Base-by-base conservation (phyloP, 148 eudicot genomes). In the Polygonum maritimum region DNA sequence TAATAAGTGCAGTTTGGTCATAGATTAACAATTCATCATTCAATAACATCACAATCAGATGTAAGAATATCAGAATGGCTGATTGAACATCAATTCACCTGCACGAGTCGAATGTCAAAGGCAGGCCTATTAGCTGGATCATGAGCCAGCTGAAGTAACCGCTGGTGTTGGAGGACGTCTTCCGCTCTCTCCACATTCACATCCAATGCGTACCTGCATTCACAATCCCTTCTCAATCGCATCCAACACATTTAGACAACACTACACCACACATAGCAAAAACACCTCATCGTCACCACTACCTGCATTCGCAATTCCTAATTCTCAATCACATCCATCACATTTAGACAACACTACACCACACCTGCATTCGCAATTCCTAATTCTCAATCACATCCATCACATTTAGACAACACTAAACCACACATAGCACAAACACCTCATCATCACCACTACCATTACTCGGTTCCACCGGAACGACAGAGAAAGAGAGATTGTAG, bases 161-260 rank as follows among this genome's bases (percentile, higher is more conserved):
- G 80, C 83, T 86, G 92, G 79, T 95, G 98, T 52, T 80, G 85
- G 48, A 95, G 90, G 45, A 95, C 98, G 82, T 92, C 98, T 82
- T 95, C 97, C 48, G 98, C 98, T 83, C 98, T 90, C 79, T 92
- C 98, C 71, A 87, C 98, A 81, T 92, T 95, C 76, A 95, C 98
- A 85, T 95, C 98, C 86, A 95, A 83, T 31, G 98, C 97, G 78
- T 95, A 95, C 82, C 98, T 95, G 75, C 83, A 87, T 57, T 51
- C 48, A 39, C 13, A 47, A n/a, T 45, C n/a, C n/a, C 62, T 36
- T 40, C 48, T 48, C 55, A 6, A 71, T 71, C 69, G 31, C 58
- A 2, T 21, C 65, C 35, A 70, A 55, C 15, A n/a, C 11, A 10
- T 18, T 63, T 14, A 57, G 21, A 2, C 36, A 13, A 33, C 7